Evolutionary conservation across 2,329 filamentous ascomycete species (phyloP).

Genomic region (Westerdykella aurantiaca): DNA sequence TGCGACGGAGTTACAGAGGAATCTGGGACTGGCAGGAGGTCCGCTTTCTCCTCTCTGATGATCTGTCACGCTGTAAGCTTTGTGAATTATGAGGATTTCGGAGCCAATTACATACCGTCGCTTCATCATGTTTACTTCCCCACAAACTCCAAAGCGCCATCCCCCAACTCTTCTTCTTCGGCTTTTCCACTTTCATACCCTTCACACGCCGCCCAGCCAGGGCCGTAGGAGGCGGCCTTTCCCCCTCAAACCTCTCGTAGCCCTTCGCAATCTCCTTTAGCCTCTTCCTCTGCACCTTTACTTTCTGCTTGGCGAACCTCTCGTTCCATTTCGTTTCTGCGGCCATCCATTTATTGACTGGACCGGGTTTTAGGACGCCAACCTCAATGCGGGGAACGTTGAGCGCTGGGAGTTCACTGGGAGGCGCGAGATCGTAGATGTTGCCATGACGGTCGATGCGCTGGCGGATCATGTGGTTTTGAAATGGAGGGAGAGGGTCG

Average conservation of each 20-base stretch:
- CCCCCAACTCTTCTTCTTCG: constrained; percentile 64
- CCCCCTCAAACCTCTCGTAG: constrained; percentile 64
- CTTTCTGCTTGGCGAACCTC: constrained; percentile 64
- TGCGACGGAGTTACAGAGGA: constrained; percentile 20
- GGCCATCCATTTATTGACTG: constrained; percentile 76
- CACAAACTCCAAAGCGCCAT: constrained; percentile 80
- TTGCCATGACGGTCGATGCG: constrained; percentile 72
- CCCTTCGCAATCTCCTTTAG: constrained; percentile 67
- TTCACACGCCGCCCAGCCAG: constrained; percentile 64
- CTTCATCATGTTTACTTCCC: constrained; percentile 84
- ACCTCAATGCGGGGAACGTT: constrained; percentile 59
- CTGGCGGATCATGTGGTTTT: constrained; percentile 87
- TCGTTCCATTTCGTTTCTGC: constrained; percentile 68
- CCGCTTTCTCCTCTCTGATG: constrained; percentile 29
- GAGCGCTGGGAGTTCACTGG: constrained; percentile 61
- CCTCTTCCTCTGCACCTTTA: constrained; percentile 66
- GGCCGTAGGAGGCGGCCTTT: constrained; percentile 77
- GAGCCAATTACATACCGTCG: constrained; percentile 48
- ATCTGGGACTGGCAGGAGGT: constrained; percentile 15
- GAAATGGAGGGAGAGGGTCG: constrained; percentile 73
- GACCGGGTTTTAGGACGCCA: constrained; percentile 72
- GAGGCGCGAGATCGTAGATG: constrained; percentile 61
- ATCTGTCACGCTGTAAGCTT: constrained; percentile 19
- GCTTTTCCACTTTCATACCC: constrained; percentile 44
- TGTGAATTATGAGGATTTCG: background rate